Evolutionary conservation across 129 eudicot species (phyloP).

Genomic region (Arctium minus): DNA sequence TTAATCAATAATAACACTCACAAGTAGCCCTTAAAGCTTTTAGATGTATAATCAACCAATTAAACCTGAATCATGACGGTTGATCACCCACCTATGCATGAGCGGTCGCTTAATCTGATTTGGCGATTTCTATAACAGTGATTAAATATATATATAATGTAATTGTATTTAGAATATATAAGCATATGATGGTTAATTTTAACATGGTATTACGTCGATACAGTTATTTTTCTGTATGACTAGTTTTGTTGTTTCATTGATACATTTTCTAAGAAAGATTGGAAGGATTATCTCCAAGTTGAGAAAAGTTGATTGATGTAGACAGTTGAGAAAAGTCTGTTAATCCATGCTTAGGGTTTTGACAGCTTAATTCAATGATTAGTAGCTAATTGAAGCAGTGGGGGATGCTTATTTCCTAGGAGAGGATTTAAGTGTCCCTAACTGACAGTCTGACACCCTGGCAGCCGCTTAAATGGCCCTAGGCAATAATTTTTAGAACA

Average conservation of each 20-base stretch:
- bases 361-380: no score
- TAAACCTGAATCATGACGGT: not conserved
- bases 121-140: not conserved
- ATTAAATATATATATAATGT: not conserved
- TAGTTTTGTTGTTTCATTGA: not conserved
- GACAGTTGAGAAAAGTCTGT: not conserved
- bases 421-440: no score
- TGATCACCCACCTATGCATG: not conserved
- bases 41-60: not conserved
- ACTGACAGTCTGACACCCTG: no score
- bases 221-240: not conserved
- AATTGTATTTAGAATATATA: not conserved
- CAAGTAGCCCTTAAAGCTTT: not conserved
- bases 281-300: not conserved
- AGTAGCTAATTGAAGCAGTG: not conserved
- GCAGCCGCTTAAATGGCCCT: no score
- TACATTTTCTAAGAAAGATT: not conserved
- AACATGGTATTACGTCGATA: not conserved
- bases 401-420: no score
- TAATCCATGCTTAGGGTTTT: not conserved
- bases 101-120: not conserved
- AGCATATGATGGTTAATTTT: not conserved
- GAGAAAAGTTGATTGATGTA: not conserved
- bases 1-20: not conserved
- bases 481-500: no score